phyloP scores from a whole-genome alignment of 441 rosid species.

The Capsella rubella region DNA sequence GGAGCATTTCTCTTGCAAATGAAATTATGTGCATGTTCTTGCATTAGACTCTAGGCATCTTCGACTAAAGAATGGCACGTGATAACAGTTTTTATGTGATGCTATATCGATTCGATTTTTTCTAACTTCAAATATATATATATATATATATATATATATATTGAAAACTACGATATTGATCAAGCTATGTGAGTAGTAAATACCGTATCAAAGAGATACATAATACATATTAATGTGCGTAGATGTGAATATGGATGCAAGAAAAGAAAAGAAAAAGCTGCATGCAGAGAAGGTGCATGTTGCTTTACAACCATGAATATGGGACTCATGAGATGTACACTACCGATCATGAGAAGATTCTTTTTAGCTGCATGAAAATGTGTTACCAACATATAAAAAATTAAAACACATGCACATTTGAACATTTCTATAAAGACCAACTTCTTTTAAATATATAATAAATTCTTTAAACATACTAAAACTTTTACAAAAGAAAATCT shows the following conservation, averaged over 20 bases:
- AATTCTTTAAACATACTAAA: neutral
- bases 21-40: slow-evolving; percentile 32
- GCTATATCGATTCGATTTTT: slow-evolving; percentile 10
- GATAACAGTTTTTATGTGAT: slow-evolving; percentile 17
- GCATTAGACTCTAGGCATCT: slow-evolving; percentile 37
- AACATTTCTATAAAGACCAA: slow-evolving; percentile 39
- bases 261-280: slow-evolving; percentile 33
- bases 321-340: slow-evolving; percentile 39
- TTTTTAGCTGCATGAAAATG: slow-evolving; percentile 41
- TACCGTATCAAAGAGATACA: too few relatives aligned
- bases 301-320: slow-evolving; percentile 40
- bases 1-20: slow-evolving; percentile 26
- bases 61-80: slow-evolving; percentile 38
- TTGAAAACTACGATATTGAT: neutral
- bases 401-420: slow-evolving; percentile 35
- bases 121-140: neutral
- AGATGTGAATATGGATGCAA: slow-evolving; percentile 32
- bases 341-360: slow-evolving; percentile 35
- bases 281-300: slow-evolving; percentile 32
- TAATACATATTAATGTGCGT: neutral
- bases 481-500: neutral
- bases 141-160: neutral
- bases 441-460: slow-evolving; percentile 13
- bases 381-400: slow-evolving; percentile 15
- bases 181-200: slow-evolving; percentile 14